These are phyloP conservation scores for Verticillium zaregamsianum DNA, from an alignment of 2,329 filamentous ascomycete genomes.

Conservation along the genomic window DNA sequence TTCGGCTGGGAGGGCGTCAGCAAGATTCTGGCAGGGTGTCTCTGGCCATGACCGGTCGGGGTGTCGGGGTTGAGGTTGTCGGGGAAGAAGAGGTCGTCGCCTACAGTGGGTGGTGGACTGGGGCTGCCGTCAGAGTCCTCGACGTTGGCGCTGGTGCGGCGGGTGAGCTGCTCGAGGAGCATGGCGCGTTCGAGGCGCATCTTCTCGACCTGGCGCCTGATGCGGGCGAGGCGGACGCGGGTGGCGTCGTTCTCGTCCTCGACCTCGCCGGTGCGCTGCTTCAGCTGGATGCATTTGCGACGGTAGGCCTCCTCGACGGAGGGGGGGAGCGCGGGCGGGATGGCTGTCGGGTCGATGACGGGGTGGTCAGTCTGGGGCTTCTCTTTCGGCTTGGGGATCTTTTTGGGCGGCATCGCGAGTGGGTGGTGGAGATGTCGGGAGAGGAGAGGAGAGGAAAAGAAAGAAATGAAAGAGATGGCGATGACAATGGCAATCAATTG, in stretches of 20 bases:
- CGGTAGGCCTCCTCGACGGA: constrained; percentile 96
- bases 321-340: constrained; percentile 66
- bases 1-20: constrained; percentile 51
- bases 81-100: constrained; percentile 21
- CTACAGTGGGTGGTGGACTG: constrained; percentile 73
- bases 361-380: constrained; percentile 31
- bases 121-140: constrained; percentile 77
- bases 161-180: constrained; percentile 67
- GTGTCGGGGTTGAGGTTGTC: constrained; percentile 10
- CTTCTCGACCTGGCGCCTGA: constrained; percentile 85
- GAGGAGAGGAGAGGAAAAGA: neutral
- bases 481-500: neutral
- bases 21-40: neutral
- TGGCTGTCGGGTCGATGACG: constrained; percentile 31
- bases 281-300: constrained; percentile 91
- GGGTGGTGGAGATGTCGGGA: constrained; percentile 1
- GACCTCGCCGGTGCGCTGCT: constrained; percentile 85
- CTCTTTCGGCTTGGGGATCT: constrained; percentile 27
- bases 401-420: constrained; percentile 29
- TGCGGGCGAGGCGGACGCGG: constrained; percentile 70
- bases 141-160: constrained; percentile 69
- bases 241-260: constrained; percentile 87
- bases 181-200: constrained; percentile 82
- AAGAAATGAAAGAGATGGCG: neutral
- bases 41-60: neutral